Evolutionary conservation across 139 green algal genomes (phyloP).

Genomic region (Cymbomonas tetramitiformis): DNA sequence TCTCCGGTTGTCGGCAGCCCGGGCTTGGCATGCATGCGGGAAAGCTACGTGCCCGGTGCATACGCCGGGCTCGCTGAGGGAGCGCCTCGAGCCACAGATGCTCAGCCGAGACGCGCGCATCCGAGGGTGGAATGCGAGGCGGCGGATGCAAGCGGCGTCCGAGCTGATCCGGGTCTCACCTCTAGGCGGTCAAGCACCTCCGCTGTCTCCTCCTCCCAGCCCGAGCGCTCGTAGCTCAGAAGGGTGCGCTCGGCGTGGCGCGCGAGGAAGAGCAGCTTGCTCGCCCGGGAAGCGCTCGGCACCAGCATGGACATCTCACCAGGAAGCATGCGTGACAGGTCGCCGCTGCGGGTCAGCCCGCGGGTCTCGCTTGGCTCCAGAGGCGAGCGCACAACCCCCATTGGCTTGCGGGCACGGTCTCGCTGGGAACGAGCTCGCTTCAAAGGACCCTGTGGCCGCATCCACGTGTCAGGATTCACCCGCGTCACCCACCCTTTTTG

Average conservation of each 20-base stretch:
- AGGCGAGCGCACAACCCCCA: slow-evolving; percentile 11
- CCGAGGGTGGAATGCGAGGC: no score
- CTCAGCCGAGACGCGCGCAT: no score
- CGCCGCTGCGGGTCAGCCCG: slow-evolving; percentile 18
- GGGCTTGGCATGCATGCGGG: no score
- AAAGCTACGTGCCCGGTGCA: no score
- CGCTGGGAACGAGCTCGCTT: neutral
- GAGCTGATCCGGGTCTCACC: no score
- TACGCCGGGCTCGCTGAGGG: no score
- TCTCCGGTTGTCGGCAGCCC: no score
- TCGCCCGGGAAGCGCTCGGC: neutral
- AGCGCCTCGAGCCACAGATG: no score
- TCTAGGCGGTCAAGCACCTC: slow-evolving; percentile 1
- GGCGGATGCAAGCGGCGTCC: no score
- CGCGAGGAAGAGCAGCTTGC: slow-evolving; percentile 14
- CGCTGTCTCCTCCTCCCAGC: slow-evolving; percentile 20
- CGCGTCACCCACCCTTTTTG: no score
- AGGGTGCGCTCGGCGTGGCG: slow-evolving; percentile 18
- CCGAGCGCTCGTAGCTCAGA: slow-evolving; percentile 22
- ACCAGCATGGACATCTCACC: slow-evolving; percentile 18
- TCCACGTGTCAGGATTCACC: no score
- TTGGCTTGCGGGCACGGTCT: slow-evolving; percentile 4
- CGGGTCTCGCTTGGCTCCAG: slow-evolving; percentile 19
- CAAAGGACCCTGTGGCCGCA: slow-evolving; percentile 13
- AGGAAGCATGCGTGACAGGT: slow-evolving; percentile 24